Evolutionary conservation across 805 yeast genomes (phyloP).

Genomic region (Myxozyma vanderwaltii): DNA sequence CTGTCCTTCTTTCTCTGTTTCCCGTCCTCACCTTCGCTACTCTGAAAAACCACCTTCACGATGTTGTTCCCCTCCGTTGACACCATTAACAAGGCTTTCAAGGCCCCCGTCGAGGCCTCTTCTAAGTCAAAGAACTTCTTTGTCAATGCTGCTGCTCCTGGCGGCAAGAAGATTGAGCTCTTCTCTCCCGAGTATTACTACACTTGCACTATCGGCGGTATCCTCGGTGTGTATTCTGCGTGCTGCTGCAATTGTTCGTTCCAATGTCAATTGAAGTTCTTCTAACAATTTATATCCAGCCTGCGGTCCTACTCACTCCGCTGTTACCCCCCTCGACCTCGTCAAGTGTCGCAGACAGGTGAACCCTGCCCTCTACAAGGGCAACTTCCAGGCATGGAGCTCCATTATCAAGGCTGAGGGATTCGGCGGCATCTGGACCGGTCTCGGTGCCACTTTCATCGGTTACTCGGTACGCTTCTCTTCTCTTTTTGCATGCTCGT

Average conservation of each 20-base stretch:
- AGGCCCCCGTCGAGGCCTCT: constrained; percentile 42
- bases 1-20: constrained; percentile 2
- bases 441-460: constrained; percentile 86
- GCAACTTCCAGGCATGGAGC: constrained; percentile 81
- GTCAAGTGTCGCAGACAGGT: constrained; percentile 95
- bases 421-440: constrained; percentile 72
- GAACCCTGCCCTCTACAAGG: constrained; percentile 65
- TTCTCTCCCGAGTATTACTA: constrained; percentile 65
- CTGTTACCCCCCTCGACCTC: constrained; percentile 89
- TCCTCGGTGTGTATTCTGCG: constrained; percentile 44
- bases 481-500: neutral
- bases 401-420: constrained; percentile 77
- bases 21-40: constrained; percentile 1
- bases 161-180: constrained; percentile 49
- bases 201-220: constrained; percentile 78
- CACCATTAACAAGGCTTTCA: constrained; percentile 44
- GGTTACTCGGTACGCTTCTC: constrained; percentile 77
- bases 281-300: constrained; percentile 49
- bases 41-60: constrained; percentile 6
- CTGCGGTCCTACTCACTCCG: constrained; percentile 95
- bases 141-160: constrained; percentile 32
- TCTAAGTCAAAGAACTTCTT: constrained; percentile 40
- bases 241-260: too few relatives aligned
- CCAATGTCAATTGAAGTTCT: neutral
- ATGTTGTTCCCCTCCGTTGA: constrained; percentile 47